These are phyloP conservation scores for Aphanomyces euteiches DNA, from an alignment of 352 stramenopile genomes.

Conservation along the genomic window DNA sequence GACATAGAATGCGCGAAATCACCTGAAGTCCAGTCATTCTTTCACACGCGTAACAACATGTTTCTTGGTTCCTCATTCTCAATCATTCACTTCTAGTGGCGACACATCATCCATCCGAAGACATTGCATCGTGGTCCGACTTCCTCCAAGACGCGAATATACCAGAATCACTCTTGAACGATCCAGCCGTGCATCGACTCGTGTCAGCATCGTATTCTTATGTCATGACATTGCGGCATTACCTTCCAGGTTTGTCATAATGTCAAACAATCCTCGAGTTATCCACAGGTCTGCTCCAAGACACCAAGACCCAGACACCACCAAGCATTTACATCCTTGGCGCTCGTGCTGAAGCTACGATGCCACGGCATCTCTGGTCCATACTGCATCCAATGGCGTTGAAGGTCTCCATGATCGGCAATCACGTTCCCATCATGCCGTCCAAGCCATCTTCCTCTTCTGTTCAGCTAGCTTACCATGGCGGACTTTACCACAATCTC, in stretches of 20 bases:
- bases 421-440: slow-evolving; percentile 52
- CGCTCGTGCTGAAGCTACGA: slow-evolving; percentile 66
- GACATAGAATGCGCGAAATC: slow-evolving; percentile 11
- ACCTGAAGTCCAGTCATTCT: background rate
- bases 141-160: slow-evolving; percentile 28
- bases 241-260: slow-evolving; percentile 37
- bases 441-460: slow-evolving; percentile 34
- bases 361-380: slow-evolving; percentile 63
- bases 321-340: slow-evolving; percentile 55
- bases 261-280: background rate
- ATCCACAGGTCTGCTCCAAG: background rate
- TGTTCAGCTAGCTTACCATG: slow-evolving; percentile 6
- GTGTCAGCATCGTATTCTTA: slow-evolving; percentile 69
- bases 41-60: slow-evolving; percentile 11
- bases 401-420: slow-evolving; percentile 56
- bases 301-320: background rate
- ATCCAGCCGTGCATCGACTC: slow-evolving; percentile 40
- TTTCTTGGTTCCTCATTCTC: background rate
- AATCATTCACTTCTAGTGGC: slow-evolving; percentile 9
- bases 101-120: background rate
- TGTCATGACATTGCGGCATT: slow-evolving; percentile 50
- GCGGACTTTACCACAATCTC: slow-evolving; percentile 19
- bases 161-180: slow-evolving; percentile 33
- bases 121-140: slow-evolving; percentile 1
- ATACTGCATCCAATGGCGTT: slow-evolving; percentile 44